Conservation (phyloP, 2,329 filamentous ascomycete species). For the Colletotrichum orchidophilum region DNA sequence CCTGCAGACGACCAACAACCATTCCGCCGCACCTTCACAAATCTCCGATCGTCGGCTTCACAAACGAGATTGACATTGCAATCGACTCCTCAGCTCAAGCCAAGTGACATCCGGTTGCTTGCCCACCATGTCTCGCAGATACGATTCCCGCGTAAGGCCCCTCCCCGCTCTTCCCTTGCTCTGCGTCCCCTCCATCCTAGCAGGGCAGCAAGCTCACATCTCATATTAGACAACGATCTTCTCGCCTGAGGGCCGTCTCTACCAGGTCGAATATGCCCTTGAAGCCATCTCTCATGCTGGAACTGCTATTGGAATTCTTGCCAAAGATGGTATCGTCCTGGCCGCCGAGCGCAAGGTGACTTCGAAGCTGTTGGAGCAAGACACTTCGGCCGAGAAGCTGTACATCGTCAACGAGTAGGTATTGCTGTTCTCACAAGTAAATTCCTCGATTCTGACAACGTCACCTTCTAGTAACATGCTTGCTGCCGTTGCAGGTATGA, state of each 20-base stretch:
- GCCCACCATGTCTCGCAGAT: slow-evolving; percentile 87
- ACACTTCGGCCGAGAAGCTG: slow-evolving; percentile 99
- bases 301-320: slow-evolving; percentile 94
- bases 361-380: slow-evolving; percentile 98
- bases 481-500: slow-evolving; percentile 98
- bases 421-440: slow-evolving; percentile 41
- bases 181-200: slow-evolving; percentile 18
- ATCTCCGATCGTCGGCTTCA: slow-evolving; percentile 15
- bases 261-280: slow-evolving; percentile 99
- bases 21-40: slow-evolving; percentile 2
- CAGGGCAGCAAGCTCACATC: slow-evolving; percentile 35
- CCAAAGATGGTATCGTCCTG: slow-evolving; percentile 97
- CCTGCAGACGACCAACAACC: slow-evolving; percentile 28
- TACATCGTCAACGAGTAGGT: slow-evolving; percentile 96
- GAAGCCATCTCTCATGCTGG: slow-evolving; percentile 99
- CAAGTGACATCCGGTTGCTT: not conserved
- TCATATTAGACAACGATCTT: slow-evolving; percentile 93
- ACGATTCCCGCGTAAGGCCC: slow-evolving; percentile 87
- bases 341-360: slow-evolving; percentile 99
- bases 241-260: slow-evolving; percentile 97
- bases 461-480: slow-evolving; percentile 92
- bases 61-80: not conserved
- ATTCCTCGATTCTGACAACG: not conserved
- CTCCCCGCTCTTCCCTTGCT: slow-evolving; percentile 38
- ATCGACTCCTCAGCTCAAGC: not conserved